Conservation (phyloP, 1,139 yeast genomes). For the Hyphopichia wangnamkhiaoensis region DNA sequence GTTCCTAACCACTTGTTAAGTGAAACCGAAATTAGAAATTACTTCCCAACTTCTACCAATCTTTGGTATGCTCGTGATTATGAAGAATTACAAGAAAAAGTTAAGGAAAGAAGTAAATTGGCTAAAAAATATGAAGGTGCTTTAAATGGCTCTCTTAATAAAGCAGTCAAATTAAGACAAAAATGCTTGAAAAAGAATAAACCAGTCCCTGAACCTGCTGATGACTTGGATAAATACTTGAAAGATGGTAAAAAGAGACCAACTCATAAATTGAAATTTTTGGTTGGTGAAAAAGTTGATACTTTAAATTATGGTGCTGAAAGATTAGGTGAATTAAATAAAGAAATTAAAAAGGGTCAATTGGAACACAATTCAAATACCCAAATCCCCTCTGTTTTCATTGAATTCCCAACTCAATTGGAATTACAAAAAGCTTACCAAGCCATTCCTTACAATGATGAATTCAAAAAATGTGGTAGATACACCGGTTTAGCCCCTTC, state of each 20-base stretch:
- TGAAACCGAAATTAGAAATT: conserved; percentile 52
- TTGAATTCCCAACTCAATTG: conserved; percentile 83
- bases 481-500: conserved; percentile 65
- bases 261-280: conserved; percentile 54
- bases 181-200: conserved; percentile 61
- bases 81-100: conserved; percentile 49
- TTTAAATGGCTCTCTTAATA: conserved; percentile 53
- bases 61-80: conserved; percentile 68
- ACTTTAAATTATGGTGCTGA: conserved; percentile 73
- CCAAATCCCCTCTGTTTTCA: conserved; percentile 73
- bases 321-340: conserved; percentile 66
- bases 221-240: conserved; percentile 57
- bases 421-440: conserved; percentile 91
- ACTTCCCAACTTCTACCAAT: conserved; percentile 61
- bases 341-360: conserved; percentile 64
- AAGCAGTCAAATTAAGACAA: conserved; percentile 55
- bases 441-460: conserved; percentile 65
- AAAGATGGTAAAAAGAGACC: conserved; percentile 68
- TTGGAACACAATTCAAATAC: conserved; percentile 41
- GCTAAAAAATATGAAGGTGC: conserved; percentile 61
- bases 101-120: conserved; percentile 56
- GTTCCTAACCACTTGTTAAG: conserved; percentile 49
- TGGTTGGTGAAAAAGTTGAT: conserved; percentile 81
- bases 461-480: conserved; percentile 64
- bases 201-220: conserved; percentile 53